phyloP scores from a whole-genome alignment of 208 protist genomes.

The Lotmaria passim region DNA sequence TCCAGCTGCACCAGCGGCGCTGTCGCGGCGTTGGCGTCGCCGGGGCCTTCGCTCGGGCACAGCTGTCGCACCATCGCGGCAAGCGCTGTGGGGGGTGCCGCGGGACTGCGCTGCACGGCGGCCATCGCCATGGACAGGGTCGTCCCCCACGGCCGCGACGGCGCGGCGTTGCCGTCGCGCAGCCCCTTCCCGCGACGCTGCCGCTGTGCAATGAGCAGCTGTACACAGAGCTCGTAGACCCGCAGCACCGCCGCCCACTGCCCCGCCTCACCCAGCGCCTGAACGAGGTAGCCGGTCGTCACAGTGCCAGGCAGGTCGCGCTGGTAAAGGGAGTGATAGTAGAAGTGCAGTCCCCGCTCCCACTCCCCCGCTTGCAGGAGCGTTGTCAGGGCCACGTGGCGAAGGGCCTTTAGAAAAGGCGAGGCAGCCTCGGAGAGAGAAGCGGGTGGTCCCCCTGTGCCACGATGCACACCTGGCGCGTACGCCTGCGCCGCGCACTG shows the following conservation, averaged over 20 bases:
- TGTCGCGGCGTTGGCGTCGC: constrained; percentile 1
- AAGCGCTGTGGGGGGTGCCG: constrained; percentile 23
- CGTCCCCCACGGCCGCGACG: constrained; percentile 46
- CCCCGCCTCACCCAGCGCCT: constrained; percentile 40
- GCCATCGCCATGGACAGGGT: constrained; percentile 64
- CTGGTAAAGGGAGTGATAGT: constrained; percentile 58
- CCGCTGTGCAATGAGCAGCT: constrained; percentile 30
- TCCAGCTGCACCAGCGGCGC: constrained; percentile 48
- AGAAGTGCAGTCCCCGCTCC: constrained; percentile 51
- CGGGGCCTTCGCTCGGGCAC: neutral
- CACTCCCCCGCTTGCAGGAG: constrained; percentile 43
- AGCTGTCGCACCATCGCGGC: constrained; percentile 33
- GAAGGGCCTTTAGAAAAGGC: constrained; percentile 36
- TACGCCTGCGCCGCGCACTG: constrained; percentile 10
- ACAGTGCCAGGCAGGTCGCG: constrained; percentile 50
- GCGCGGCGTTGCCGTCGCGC: neutral
- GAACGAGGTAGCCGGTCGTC: constrained; percentile 51
- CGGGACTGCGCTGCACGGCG: constrained; percentile 26
- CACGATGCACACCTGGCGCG: neutral
- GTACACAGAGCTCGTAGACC: constrained; percentile 54
- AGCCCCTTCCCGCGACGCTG: neutral
- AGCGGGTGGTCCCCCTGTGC: neutral
- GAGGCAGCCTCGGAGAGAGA: neutral
- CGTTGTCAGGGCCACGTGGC: constrained; percentile 46
- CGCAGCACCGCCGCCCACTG: constrained; percentile 36